phyloP scores from a whole-genome alignment of 1,139 yeast genomes.

The Taiozyma sp. region DNA sequence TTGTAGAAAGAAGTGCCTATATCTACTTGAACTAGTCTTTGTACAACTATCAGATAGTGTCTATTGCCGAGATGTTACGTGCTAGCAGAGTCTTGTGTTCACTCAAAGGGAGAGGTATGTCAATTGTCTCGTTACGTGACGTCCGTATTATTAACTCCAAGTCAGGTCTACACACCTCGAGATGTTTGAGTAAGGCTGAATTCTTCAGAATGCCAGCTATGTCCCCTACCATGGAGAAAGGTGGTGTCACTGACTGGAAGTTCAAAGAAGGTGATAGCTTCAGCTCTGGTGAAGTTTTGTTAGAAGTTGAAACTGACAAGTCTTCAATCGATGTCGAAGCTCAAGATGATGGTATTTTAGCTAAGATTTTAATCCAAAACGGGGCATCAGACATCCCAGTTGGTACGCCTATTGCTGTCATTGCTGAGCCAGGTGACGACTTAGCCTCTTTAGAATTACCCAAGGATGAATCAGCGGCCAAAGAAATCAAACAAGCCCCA shows the following conservation, averaged over 20 bases:
- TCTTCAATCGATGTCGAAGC: conserved; percentile 94
- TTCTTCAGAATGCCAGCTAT: conserved; percentile 93
- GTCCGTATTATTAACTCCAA: background rate
- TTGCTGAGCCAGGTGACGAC: conserved; percentile 90
- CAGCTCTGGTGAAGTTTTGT: conserved; percentile 77
- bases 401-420: conserved; percentile 83
- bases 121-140: background rate
- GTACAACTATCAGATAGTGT: background rate
- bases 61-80: background rate
- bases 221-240: conserved; percentile 99
- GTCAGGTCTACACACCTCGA: conserved; percentile 21
- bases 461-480: conserved; percentile 28
- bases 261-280: conserved; percentile 76
- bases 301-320: conserved; percentile 92
- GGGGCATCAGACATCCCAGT: conserved; percentile 81
- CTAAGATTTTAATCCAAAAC: conserved; percentile 64
- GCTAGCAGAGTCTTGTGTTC: background rate
- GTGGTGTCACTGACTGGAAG: conserved; percentile 96
- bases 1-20: background rate
- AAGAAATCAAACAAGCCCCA: conserved; percentile 4
- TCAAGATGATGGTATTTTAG: conserved; percentile 84
- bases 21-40: background rate
- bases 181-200: conserved; percentile 36
- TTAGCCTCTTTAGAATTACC: conserved; percentile 62
- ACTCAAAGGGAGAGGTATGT: background rate